Conservation (phyloP, 768 basidiomycete genomes). For the Russula foetens region DNA sequence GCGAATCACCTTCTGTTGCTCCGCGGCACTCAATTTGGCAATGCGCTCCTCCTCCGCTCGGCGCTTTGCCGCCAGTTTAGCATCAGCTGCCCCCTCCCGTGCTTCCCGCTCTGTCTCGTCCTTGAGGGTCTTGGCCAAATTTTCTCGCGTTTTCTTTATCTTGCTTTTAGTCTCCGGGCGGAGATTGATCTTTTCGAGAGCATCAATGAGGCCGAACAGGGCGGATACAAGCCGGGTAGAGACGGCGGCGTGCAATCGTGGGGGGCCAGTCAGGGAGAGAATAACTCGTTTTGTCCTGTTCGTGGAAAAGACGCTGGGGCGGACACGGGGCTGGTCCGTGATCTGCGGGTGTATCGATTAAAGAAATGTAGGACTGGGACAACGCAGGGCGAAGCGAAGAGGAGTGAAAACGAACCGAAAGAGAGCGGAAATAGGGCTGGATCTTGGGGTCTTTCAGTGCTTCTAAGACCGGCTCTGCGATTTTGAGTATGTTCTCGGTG, state of each 20-base stretch:
- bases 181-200: conserved; percentile 42
- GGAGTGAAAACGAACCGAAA: conserved; percentile 48
- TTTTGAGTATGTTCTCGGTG: conserved; percentile 69
- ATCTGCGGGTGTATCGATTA: conserved; percentile 34
- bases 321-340: conserved; percentile 76
- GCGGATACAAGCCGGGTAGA: conserved; percentile 55
- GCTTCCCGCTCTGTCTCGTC: conserved; percentile 60
- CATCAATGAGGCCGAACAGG: conserved; percentile 70
- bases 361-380: not conserved
- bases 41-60: conserved; percentile 67
- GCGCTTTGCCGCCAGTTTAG: conserved; percentile 64
- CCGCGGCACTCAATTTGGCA: conserved; percentile 63
- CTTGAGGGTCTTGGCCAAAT: conserved; percentile 58
- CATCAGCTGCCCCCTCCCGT: conserved; percentile 64
- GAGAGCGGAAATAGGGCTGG: conserved; percentile 73
- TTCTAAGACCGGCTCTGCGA: conserved; percentile 42
- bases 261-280: conserved; percentile 53
- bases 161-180: conserved; percentile 80
- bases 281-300: conserved; percentile 67
- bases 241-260: conserved; percentile 37
- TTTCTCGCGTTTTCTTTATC: conserved; percentile 65
- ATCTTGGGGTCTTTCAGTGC: conserved; percentile 56
- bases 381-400: not conserved
- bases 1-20: conserved; percentile 67
- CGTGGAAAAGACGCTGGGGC: conserved; percentile 45